Evolutionary conservation across 140 eudicot genomes (phyloP).

Genomic region (Flaveria floridana): DNA sequence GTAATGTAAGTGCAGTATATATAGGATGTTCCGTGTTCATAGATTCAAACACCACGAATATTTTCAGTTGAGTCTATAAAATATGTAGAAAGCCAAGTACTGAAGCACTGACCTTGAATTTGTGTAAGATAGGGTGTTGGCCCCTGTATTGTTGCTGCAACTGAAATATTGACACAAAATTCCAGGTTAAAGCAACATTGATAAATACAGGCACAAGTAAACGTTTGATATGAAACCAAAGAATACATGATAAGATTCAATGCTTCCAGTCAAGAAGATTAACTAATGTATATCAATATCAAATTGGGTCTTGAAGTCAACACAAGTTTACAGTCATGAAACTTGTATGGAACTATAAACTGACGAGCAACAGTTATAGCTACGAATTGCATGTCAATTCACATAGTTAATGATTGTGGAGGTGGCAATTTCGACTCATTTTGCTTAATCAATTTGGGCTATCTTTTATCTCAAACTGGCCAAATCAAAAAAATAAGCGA

Average conservation of each 20-base stretch:
- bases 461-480: neutral
- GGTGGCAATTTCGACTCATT: neutral
- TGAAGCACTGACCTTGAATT: constrained; percentile 47
- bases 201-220: neutral
- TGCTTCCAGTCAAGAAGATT: neutral
- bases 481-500: neutral
- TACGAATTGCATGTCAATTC: constrained; percentile 1
- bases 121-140: constrained; percentile 49
- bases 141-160: constrained; percentile 44
- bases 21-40: neutral
- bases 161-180: constrained; percentile 37
- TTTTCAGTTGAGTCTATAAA: neutral
- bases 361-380: neutral
- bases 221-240: constrained; percentile 10
- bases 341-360: constrained; percentile 10
- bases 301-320: constrained; percentile 10
- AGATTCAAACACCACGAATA: neutral
- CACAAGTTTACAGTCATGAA: constrained; percentile 10
- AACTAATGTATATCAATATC: neutral
- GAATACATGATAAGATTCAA: constrained; percentile 9
- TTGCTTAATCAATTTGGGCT: neutral
- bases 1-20: neutral
- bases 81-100: constrained; percentile 1
- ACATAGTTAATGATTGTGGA: constrained; percentile 1
- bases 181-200: constrained; percentile 15